These are phyloP conservation scores for Balamuthia mandrillaris DNA, from an alignment of 208 protist species.

Conservation along the genomic window DNA sequence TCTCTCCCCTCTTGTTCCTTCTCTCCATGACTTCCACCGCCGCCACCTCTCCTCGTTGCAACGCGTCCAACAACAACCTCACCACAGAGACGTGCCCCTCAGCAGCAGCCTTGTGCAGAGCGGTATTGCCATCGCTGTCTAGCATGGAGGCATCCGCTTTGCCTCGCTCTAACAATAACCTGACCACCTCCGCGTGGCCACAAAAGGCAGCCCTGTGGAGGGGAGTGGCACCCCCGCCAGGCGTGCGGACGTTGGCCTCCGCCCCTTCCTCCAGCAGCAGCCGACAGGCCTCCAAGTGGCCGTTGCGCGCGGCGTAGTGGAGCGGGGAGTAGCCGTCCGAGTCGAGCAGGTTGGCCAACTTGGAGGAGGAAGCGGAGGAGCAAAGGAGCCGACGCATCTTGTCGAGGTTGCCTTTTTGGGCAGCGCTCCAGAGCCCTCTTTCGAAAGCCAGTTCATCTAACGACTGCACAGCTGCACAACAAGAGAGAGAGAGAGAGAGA, in stretches of 20 bases:
- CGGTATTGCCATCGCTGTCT: background rate
- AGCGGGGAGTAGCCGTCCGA: slow-evolving; percentile 1
- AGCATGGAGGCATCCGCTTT: background rate
- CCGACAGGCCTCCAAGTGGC: slow-evolving; percentile 6
- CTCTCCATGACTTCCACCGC: too few relatives aligned
- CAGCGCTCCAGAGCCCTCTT: background rate
- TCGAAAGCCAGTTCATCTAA: slow-evolving; percentile 19
- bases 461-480: background rate
- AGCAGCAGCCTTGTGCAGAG: slow-evolving; percentile 3
- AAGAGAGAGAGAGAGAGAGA: background rate
- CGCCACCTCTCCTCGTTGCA: too few relatives aligned
- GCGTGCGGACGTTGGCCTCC: background rate
- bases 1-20: too few relatives aligned
- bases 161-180: background rate
- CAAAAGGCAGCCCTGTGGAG: slow-evolving; percentile 1
- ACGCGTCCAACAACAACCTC: background rate
- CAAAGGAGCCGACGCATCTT: background rate
- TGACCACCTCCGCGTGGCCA: background rate
- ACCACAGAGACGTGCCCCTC: background rate
- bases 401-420: background rate
- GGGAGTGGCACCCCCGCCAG: background rate
- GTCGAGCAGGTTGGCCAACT: background rate
- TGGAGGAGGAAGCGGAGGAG: background rate
- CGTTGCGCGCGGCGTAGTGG: background rate
- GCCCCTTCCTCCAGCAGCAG: background rate